Evolutionary conservation across 2,329 filamentous ascomycete species (phyloP), one percentile per base, ranked within the genome.

Genomic region (Aschersonia sp.): DNA sequence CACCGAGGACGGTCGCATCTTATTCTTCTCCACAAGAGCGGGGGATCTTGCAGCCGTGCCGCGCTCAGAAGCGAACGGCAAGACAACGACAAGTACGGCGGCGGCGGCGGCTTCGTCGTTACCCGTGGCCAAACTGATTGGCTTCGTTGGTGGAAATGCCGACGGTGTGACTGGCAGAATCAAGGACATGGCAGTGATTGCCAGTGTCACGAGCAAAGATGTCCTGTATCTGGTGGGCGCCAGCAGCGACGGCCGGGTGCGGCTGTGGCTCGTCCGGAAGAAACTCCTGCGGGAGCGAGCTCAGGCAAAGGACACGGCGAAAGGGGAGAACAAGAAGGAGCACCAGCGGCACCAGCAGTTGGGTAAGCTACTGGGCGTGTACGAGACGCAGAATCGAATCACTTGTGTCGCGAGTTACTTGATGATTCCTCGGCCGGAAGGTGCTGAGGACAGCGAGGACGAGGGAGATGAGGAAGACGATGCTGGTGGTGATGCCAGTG

Each of bases 341-440:
- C 22, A 22, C 2, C 22, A 22, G 2, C 22, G 3, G 22, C 22
- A 22, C 22, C 22, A 22, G 22, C 60, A 66, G 51, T 56, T 85
- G 29, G 88, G 86, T 32, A 73, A 67, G 53, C 61, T 94, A 48
- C 61, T 95, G 43, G 87, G 82, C 12, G 80, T 76, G 33, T 92
- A 92, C 58, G 83, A 89, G 64, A 95, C 89, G 29, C 81, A 83
- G 43, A 89, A 90, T 61, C 74, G 92, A 49, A 88, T 97, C 55
- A 97, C 89, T 39, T 97, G 92, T 61, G 60, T 97, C 57, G 81
- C 79, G 56, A 83, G 83, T 29, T 97, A 94, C 68, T 70, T 86
- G 53, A 94, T 97, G 87, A 76, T 85, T 63, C 75, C 80, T 56
- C 70, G 74, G 44, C 75, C 78, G 12, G 78, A 80, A 41, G 75